Conservation (phyloP, 2,329 filamentous ascomycete genomes). For the Penicillium janthinellum region DNA sequence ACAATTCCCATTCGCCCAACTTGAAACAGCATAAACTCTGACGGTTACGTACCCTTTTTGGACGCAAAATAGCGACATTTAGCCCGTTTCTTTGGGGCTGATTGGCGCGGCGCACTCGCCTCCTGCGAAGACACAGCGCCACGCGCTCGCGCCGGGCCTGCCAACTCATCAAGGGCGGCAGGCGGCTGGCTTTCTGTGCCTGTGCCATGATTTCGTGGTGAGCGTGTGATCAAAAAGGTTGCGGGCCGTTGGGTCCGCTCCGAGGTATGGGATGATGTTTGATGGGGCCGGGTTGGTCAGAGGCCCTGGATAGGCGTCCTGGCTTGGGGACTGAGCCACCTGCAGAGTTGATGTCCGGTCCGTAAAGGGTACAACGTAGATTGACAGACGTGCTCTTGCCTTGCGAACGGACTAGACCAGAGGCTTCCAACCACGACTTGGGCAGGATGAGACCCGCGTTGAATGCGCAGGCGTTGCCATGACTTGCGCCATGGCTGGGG, state of each 20-base stretch:
- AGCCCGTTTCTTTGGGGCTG: slow-evolving; percentile 16
- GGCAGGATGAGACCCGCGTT: not conserved
- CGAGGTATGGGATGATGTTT: not conserved
- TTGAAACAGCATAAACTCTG: slow-evolving; percentile 14
- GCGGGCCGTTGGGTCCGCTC: slow-evolving; percentile 24
- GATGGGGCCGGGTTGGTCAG: not conserved
- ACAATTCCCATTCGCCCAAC: not conserved
- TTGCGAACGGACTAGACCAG: not conserved
- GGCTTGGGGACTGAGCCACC: slow-evolving; percentile 1
- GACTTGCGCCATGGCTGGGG: not conserved
- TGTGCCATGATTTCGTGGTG: slow-evolving; percentile 29
- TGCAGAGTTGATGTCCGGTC: slow-evolving; percentile 17
- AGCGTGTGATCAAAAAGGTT: slow-evolving; percentile 39
- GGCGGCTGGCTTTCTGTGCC: slow-evolving; percentile 21
- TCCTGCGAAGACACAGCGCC: slow-evolving; percentile 22
- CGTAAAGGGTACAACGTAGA: not conserved
- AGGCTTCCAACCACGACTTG: not conserved
- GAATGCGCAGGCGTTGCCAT: not conserved
- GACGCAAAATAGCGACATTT: slow-evolving; percentile 32
- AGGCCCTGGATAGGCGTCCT: slow-evolving; percentile 5
- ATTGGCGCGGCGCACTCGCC: slow-evolving; percentile 18
- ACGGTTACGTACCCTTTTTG: slow-evolving; percentile 27
- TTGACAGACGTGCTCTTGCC: not conserved
- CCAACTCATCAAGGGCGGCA: slow-evolving; percentile 33
- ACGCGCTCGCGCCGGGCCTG: slow-evolving; percentile 32